Evolutionary conservation across 1,284 basidiomycete species (phyloP).

Genomic region (Cystobasidium pallidum): DNA sequence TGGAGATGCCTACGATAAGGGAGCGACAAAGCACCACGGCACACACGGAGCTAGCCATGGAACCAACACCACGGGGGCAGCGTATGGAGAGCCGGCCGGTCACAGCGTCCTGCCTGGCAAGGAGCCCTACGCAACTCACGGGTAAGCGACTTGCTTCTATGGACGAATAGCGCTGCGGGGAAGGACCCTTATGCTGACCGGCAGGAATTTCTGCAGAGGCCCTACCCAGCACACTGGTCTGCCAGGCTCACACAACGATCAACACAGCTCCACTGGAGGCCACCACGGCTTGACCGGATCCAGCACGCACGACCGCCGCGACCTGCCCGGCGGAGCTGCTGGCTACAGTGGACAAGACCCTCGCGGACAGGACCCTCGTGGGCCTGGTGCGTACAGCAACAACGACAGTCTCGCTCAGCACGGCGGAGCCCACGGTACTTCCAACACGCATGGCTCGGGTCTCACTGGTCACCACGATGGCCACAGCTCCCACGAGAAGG

Average conservation of each 20-base stretch:
- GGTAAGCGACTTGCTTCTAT: background rate
- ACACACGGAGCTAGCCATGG: conserved; percentile 15
- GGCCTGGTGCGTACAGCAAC: conserved; percentile 14
- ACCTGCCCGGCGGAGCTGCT: conserved; percentile 10
- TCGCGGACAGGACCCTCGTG: conserved; percentile 6
- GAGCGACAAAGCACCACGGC: conserved; percentile 18
- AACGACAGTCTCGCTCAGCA: conserved; percentile 8
- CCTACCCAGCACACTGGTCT: background rate
- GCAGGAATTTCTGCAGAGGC: background rate
- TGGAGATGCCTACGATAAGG: conserved; percentile 22
- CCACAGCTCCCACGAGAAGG: background rate
- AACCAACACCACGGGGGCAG: conserved; percentile 21
- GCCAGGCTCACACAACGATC: background rate
- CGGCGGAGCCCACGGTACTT: background rate
- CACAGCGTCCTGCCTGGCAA: conserved; percentile 1
- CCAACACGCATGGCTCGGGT: conserved; percentile 11
- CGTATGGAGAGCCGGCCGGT: background rate
- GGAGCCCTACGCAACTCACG: conserved; percentile 30
- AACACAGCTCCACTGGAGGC: background rate
- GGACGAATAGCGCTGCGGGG: background rate
- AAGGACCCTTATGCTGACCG: background rate
- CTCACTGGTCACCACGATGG: background rate
- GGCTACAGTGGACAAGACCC: conserved; percentile 2
- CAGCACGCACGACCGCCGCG: background rate
- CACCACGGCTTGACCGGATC: background rate